These are phyloP conservation scores for Raphanus hybrid DNA, from an alignment of 441 rosid species.

Conservation along the genomic window DNA sequence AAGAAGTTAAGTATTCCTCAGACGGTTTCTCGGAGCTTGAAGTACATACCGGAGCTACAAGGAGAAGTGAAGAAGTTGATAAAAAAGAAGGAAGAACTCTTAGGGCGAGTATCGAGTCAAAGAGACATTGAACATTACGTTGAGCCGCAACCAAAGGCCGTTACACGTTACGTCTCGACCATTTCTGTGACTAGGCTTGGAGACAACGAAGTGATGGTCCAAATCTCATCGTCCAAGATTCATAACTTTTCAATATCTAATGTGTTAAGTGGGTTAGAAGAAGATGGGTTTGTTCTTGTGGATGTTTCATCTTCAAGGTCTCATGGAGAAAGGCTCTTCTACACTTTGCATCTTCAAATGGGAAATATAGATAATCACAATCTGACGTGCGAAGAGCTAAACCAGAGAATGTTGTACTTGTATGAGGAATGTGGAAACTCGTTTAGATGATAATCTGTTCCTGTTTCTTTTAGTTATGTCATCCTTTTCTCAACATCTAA, in stretches of 20 bases:
- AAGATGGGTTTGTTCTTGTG: constrained; percentile 51
- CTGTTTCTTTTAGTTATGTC: constrained; percentile 23
- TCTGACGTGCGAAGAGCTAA: constrained; percentile 47
- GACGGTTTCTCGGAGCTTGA: constrained; percentile 55
- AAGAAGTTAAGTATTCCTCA: constrained; percentile 64
- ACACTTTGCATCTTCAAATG: constrained; percentile 61
- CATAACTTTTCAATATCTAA: constrained; percentile 46
- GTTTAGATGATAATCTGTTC: constrained; percentile 25
- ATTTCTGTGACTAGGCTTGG: constrained; percentile 53
- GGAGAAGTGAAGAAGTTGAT: constrained; percentile 49
- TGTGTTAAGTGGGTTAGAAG: constrained; percentile 53
- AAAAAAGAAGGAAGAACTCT: constrained; percentile 51
- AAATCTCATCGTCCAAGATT: constrained; percentile 48
- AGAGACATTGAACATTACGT: constrained; percentile 16
- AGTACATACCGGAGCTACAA: constrained; percentile 67
- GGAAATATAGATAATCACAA: constrained; percentile 39
- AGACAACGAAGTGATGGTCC: constrained; percentile 55
- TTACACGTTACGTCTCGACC: constrained; percentile 15
- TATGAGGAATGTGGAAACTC: constrained; percentile 42
- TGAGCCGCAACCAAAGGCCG: constrained; percentile 35
- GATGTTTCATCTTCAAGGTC: constrained; percentile 66
- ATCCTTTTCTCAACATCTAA: constrained; percentile 11
- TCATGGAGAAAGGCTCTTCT: constrained; percentile 54
- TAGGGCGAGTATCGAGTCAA: constrained; percentile 39
- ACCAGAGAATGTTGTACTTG: constrained; percentile 50